These are phyloP conservation scores for Amanita rimosa DNA, from an alignment of 768 basidiomycete genomes.

Conservation along the genomic window DNA sequence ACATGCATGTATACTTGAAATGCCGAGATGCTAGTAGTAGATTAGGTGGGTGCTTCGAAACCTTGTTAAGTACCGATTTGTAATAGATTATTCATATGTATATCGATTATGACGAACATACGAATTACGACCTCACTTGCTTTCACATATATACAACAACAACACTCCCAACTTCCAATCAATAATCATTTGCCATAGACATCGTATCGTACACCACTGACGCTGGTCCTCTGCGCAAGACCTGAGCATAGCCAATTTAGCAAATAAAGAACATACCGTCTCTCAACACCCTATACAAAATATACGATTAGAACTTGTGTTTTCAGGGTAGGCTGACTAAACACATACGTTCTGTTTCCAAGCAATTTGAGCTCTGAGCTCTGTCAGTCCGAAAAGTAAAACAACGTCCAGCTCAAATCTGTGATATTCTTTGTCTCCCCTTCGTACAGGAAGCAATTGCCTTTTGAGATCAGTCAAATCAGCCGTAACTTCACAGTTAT, in stretches of 20 bases:
- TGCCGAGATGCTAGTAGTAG: background rate
- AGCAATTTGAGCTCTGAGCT: slow-evolving; percentile 31
- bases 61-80: no score
- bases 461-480: slow-evolving; percentile 10
- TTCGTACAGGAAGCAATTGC: background rate
- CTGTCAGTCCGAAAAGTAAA: slow-evolving; percentile 32
- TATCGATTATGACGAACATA: no score
- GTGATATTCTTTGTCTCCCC: slow-evolving; percentile 13
- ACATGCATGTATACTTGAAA: background rate
- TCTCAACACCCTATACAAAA: slow-evolving; percentile 12
- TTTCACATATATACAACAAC: background rate
- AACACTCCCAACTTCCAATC: background rate
- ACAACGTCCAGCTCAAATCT: slow-evolving; percentile 24
- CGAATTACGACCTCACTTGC: no score
- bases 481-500: slow-evolving; percentile 14
- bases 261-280: slow-evolving; percentile 7
- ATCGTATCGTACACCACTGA: background rate
- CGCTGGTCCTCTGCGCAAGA: background rate
- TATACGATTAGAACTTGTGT: background rate
- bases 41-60: background rate
- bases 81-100: no score
- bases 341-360: slow-evolving; percentile 29
- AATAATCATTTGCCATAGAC: background rate
- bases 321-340: background rate
- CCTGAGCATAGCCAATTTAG: background rate